These are phyloP conservation scores for Pleoardoris graminearum DNA, from an alignment of 2,329 filamentous ascomycete genomes.

Conservation along the genomic window DNA sequence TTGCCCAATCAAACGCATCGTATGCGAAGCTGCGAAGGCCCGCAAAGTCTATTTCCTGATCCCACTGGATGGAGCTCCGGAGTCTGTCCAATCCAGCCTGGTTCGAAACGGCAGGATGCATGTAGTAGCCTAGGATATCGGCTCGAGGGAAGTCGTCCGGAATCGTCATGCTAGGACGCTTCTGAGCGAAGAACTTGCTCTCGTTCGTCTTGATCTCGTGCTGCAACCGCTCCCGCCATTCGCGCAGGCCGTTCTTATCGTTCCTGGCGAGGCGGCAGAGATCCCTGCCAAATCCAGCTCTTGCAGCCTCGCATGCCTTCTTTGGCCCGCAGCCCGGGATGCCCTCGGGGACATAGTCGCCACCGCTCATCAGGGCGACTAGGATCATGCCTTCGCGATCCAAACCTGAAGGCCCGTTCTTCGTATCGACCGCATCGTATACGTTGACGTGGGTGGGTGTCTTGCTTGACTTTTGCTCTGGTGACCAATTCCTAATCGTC, in stretches of 20 bases:
- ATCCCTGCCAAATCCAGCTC: slow-evolving; percentile 79
- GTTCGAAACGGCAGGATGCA: slow-evolving; percentile 78
- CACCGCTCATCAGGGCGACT: slow-evolving; percentile 91
- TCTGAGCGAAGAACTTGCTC: slow-evolving; percentile 75
- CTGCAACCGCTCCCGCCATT: slow-evolving; percentile 73
- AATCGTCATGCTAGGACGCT: slow-evolving; percentile 72
- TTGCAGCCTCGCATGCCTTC: slow-evolving; percentile 84
- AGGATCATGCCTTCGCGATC: slow-evolving; percentile 90
- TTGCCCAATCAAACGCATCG: slow-evolving; percentile 86
- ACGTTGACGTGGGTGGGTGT: slow-evolving; percentile 82
- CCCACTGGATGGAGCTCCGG: slow-evolving; percentile 61
- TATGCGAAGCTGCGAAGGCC: slow-evolving; percentile 73
- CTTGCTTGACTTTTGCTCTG: slow-evolving; percentile 68
- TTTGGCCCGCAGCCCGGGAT: slow-evolving; percentile 87
- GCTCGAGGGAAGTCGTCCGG: slow-evolving; percentile 80
- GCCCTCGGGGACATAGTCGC: slow-evolving; percentile 88
- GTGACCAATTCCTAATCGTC: slow-evolving; percentile 81
- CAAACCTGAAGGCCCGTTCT: slow-evolving; percentile 61
- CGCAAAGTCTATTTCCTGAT: slow-evolving; percentile 64
- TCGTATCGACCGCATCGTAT: slow-evolving; percentile 68
- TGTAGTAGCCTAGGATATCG: slow-evolving; percentile 83
- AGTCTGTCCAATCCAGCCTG: slow-evolving; percentile 60
- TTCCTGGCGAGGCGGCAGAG: slow-evolving; percentile 67
- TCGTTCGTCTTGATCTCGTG: slow-evolving; percentile 84
- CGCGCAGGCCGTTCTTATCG: slow-evolving; percentile 61